Percentiles rank a stretch among this genome's conserved stretches.
Evolutionary conservation across 257 asterid species (phyloP).

Genomic region (Cynanchum wilfordii): DNA sequence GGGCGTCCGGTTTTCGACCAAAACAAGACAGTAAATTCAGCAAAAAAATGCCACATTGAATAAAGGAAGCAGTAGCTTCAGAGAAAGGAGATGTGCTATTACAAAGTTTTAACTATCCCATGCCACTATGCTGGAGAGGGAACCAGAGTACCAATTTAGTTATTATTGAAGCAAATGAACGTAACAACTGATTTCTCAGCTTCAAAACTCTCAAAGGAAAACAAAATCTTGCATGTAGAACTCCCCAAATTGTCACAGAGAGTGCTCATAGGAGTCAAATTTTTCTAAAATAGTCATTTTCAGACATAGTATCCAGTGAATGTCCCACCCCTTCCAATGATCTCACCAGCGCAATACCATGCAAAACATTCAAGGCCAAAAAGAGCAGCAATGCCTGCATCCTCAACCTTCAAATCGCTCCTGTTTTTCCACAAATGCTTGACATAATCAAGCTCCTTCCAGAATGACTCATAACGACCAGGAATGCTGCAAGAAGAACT

Average conservation of each 20-base stretch:
- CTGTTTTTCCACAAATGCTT: constrained; percentile 81
- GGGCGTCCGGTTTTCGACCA: too few species aligned
- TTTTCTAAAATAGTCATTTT: constrained; percentile 24
- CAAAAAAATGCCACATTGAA: constrained; percentile 10
- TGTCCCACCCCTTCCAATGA: constrained; percentile 85
- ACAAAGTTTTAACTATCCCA: constrained; percentile 21
- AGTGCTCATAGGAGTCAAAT: constrained; percentile 19
- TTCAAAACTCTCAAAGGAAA: constrained; percentile 32
- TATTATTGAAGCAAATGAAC: constrained; percentile 34
- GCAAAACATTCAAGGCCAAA: constrained; percentile 90
- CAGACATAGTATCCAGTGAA: constrained; percentile 87
- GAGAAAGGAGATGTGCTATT: constrained; percentile 8
- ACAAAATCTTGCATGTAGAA: constrained; percentile 29
- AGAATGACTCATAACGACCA: constrained; percentile 61
- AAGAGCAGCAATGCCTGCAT: constrained; percentile 82
- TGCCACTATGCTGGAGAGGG: constrained; percentile 21
- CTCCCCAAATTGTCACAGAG: constrained; percentile 20
- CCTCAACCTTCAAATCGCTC: constrained; percentile 75
- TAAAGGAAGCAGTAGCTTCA: constrained; percentile 12
- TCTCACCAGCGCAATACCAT: constrained; percentile 98
- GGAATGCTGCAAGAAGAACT: constrained; percentile 57
- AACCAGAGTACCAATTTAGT: constrained; percentile 15
- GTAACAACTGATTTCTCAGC: constrained; percentile 38
- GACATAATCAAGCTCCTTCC: constrained; percentile 80
- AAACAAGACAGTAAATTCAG: not conserved